Evolutionary conservation across 2,329 filamentous ascomycete species (phyloP), one percentile per base, ranked within the genome.

Genomic region (Nothophaeocryptopus gaeumannii): DNA sequence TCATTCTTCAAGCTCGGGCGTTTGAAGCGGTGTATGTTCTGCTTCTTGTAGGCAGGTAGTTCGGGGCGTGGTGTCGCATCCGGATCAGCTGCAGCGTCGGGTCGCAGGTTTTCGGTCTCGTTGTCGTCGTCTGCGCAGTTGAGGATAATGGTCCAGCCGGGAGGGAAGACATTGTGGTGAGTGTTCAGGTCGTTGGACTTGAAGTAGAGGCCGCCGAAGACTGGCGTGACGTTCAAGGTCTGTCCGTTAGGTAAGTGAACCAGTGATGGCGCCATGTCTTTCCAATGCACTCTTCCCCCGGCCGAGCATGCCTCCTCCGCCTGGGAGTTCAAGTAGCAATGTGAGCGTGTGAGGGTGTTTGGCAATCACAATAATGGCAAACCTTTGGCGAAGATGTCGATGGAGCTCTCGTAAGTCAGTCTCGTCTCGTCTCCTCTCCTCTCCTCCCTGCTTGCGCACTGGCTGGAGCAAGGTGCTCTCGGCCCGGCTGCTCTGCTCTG

Each of bases 201-300:
- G 82, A 96, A 96, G 63, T 85, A 88, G 48, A 93, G 78, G 30
- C 92, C 92, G n/a, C 88, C 89, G 67, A 96, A 96, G 20, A 96
- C 89, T 1, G 90, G 88, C 11, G 83, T 83, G 30, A 95, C 86
- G 2, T 84, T 86, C 64, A 93, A 80, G 57, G 79, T 85, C 72
- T 93, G 89, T 64, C 91, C 92, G 72, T 96, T 95, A 40, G 92
- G 92, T 59, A 97, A 77, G 68, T 86, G 81, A 52, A 91, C 76
- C 39, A 80, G 64, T 26, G 72, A 69, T 39, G 70, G 72, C 15
- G 72, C 64, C 68, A 76, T 76, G 44, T 12, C 29, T 26, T 26
- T 26, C 20, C 20, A 26, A 26, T 26, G 20, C 20, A 26, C 20
- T 26, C 20, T 26, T 26, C 7, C 20, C 20, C 7, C 32, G n/a